Conservation (phyloP, 192 early-diverging fungal species). For the Spizellomyces punctatus region DNA sequence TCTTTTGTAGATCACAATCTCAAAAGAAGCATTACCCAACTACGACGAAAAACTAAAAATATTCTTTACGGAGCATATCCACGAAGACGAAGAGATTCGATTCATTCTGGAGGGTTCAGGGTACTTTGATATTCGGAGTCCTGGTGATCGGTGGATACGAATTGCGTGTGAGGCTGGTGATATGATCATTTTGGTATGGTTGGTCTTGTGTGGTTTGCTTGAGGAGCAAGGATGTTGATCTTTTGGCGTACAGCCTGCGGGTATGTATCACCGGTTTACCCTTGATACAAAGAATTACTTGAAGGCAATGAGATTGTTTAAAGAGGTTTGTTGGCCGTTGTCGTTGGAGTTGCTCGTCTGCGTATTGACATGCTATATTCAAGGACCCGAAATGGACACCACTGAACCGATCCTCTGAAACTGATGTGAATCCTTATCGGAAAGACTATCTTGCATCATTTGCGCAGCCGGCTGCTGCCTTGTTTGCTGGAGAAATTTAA, state of each 20-base stretch:
- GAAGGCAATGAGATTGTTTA: slow-evolving; percentile 78
- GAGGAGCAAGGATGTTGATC: neutral
- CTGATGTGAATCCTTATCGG: slow-evolving; percentile 34
- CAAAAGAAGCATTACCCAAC: slow-evolving; percentile 74
- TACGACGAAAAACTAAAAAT: slow-evolving; percentile 93
- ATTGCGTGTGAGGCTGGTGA: slow-evolving; percentile 75
- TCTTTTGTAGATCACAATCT: slow-evolving; percentile 70
- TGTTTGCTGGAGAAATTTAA: neutral
- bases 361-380: neutral
- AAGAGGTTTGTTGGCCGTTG: slow-evolving; percentile 25
- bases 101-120: slow-evolving; percentile 87
- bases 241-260: slow-evolving; percentile 74
- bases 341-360: neutral
- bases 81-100: slow-evolving; percentile 98
- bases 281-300: slow-evolving; percentile 85
- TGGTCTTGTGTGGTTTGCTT: neutral
- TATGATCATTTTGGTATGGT: slow-evolving; percentile 78
- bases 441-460: slow-evolving; percentile 18
- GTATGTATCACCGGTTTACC: slow-evolving; percentile 96
- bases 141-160: slow-evolving; percentile 75
- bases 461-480: slow-evolving; percentile 15
- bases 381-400: slow-evolving; percentile 44
- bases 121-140: slow-evolving; percentile 75
- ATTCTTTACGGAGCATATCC: slow-evolving; percentile 66
- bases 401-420: slow-evolving; percentile 25